These are phyloP conservation scores for Dioscorea cayenensis DNA, from an alignment of 116 monocot species.

Conservation along the genomic window DNA sequence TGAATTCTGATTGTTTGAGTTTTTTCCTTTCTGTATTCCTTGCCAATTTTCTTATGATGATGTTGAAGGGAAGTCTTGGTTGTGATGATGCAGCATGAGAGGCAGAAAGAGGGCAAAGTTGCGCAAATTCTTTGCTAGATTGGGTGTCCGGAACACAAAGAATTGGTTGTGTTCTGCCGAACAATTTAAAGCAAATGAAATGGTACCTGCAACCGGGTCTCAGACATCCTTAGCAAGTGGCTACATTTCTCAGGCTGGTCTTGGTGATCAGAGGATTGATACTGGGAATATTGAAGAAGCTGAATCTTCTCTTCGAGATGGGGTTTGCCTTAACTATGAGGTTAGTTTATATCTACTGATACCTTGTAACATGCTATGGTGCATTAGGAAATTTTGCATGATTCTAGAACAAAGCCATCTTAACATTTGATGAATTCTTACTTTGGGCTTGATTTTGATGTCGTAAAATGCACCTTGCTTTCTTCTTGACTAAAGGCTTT, in stretches of 20 bases:
- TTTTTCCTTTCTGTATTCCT: background rate
- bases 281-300: constrained; percentile 67
- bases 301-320: constrained; percentile 77
- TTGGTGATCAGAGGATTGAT: constrained; percentile 32
- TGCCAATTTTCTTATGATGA: background rate
- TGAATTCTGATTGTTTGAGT: background rate
- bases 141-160: constrained; percentile 10
- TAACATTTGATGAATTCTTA: background rate
- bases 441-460: background rate
- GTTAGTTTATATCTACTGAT: constrained; percentile 19
- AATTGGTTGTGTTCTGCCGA: constrained; percentile 66
- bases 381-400: background rate
- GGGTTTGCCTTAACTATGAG: constrained; percentile 71
- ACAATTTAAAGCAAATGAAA: constrained; percentile 28
- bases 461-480: too few species aligned
- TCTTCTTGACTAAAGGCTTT: too few species aligned
- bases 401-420: background rate
- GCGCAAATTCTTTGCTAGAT: background rate
- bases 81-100: constrained; percentile 2
- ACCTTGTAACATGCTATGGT: background rate
- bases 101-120: background rate
- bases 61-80: background rate
- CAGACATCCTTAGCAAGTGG: constrained; percentile 13
- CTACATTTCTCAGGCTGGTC: constrained; percentile 30
- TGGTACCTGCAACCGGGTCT: constrained; percentile 26